Evolutionary conservation across 129 eudicot genomes (phyloP), one percentile per base, ranked within the genome.

Genomic region (Centrapalus pauciflorus): DNA sequence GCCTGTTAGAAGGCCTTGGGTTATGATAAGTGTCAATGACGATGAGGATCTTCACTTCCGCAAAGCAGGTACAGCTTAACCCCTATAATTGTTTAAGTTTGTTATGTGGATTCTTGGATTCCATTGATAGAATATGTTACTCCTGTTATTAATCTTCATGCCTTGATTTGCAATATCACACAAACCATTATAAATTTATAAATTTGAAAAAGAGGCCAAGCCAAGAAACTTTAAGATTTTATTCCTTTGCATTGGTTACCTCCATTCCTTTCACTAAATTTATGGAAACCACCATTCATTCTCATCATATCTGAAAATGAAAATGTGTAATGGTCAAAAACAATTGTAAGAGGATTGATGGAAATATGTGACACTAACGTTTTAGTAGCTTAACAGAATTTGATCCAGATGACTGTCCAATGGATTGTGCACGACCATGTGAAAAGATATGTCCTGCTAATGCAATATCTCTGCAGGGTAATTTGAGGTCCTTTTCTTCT

Each of bases 21-120:
- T 88, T 55, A 93, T 93, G 98, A 84, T 93, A 75, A 93, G 98
- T 75, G 89, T 93, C 32, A 93, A 93, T 78, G 98, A 93, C 78
- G 82, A 87, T 74, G 89, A 93, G 66, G 98, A 93, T 82, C 89
- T 88, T 63, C 98, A 93, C 73, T 93, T 93, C 63, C 98, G 98
- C 51, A 93, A 93, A 86, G 98, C 98, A 7, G 95, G 98, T 92
- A 80, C 24, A 5, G 10, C 51, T 59, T 50, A 52, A 13, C 8
- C 41, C 73, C 34, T 28, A 32, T 59, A 13, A 34, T 50, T 27
- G 17, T 51, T 46, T 16, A 20, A 20, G 12, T 69, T 27, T 58
- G 25, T 3, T 32, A 57, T 41, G 43, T n/a, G n/a, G n/a, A n/a
- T n/a, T n/a, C n/a, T n/a, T n/a, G n/a, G n/a, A n/a, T n/a, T n/a